Base-by-base conservation (phyloP, 2,329 filamentous ascomycete genomes). In the Zasmidium citrigriseum region DNA sequence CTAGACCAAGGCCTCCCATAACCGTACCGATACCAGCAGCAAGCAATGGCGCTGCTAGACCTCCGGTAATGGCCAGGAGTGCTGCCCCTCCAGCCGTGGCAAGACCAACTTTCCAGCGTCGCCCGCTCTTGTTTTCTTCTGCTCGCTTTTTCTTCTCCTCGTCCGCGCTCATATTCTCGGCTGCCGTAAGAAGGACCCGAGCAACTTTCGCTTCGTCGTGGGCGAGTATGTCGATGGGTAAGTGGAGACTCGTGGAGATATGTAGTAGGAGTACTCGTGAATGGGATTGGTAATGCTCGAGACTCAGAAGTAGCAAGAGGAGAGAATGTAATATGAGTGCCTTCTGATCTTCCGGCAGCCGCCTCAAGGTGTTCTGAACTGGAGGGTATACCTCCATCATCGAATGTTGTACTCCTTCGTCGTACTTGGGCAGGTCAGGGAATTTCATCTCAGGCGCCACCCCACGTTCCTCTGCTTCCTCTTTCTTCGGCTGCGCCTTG, bases 1-100 rank as follows among this genome's bases (percentile, higher is more conserved):
- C 87, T 1, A 97, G 80, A 1, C 91, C 91, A 11, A 90, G 75
- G 0, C 91, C 91, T 22, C 89, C 87, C 77, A 93, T 89, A n/a
- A 93, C 82, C 1, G 86, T 87, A 22, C 93, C 93, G 44, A 98
- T 82, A 0, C 91, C 90, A 10, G 89, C 91, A 20, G 86, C 87
- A 14, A 90, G 83, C 2, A 98, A 79, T 0, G 91, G 88, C 1
- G 89, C 86, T 9, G 91, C 89, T 10, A 97, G 83, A 27, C 89
- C 89, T 24, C 89, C 89, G 0, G 92, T 96, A 2, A 90, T 84
- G 10, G 87, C 87, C n/a, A 97, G 93, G 1, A 96, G 79, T 0
- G 90, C 90, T 1, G 93, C 93, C 11, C 93, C 93, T 0, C 91
- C 92, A 0, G 96, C 91, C 9, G 89, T 90, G 0, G 93, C 93